A percentile compares a stretch with the other conserved stretches of the same genome.
phyloP scores from a whole-genome alignment of 768 basidiomycete species.

The Lactarius pseudohatsudake region DNA sequence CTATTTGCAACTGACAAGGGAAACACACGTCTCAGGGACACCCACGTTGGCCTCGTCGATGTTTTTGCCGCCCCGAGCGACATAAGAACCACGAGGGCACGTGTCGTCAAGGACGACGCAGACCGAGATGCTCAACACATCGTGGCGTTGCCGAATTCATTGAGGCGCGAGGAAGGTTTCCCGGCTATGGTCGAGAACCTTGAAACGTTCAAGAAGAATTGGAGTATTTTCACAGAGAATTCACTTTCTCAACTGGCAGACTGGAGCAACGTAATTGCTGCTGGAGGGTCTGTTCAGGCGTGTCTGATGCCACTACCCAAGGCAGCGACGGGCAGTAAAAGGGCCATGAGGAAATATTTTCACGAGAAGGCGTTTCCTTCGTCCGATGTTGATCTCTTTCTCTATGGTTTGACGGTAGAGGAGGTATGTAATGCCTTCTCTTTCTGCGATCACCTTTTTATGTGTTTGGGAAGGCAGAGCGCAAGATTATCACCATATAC shows the following conservation, averaged over 20 bases:
- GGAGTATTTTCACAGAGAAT: conserved; percentile 62
- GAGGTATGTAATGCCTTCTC: conserved; percentile 38
- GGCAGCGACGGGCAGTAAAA: conserved; percentile 50
- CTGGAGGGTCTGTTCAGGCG: conserved; percentile 62
- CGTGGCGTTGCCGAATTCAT: conserved; percentile 47
- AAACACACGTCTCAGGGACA: conserved; percentile 47
- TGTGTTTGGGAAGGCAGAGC: conserved; percentile 47
- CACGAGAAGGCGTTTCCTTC: conserved; percentile 56
- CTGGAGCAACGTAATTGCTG: conserved; percentile 65
- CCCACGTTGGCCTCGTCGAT: conserved; percentile 58
- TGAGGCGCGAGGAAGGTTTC: conserved; percentile 50
- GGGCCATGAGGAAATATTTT: conserved; percentile 56
- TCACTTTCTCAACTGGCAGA: conserved; percentile 57
- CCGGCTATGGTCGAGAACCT: conserved; percentile 49
- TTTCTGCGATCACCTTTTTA: background rate
- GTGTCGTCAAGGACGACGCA: conserved; percentile 45
- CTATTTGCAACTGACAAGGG: conserved; percentile 54
- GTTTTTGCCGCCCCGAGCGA: conserved; percentile 51
- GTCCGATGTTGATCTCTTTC: conserved; percentile 63
- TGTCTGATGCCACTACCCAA: conserved; percentile 54
- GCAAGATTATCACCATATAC: conserved; percentile 57
- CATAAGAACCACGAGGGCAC: conserved; percentile 51
- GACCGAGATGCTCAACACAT: conserved; percentile 51
- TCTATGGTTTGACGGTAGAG: conserved; percentile 57
- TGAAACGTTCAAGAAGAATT: conserved; percentile 63